Conservation (phyloP, 148 eudicot genomes). For the Vaccinium myrtillus region DNA sequence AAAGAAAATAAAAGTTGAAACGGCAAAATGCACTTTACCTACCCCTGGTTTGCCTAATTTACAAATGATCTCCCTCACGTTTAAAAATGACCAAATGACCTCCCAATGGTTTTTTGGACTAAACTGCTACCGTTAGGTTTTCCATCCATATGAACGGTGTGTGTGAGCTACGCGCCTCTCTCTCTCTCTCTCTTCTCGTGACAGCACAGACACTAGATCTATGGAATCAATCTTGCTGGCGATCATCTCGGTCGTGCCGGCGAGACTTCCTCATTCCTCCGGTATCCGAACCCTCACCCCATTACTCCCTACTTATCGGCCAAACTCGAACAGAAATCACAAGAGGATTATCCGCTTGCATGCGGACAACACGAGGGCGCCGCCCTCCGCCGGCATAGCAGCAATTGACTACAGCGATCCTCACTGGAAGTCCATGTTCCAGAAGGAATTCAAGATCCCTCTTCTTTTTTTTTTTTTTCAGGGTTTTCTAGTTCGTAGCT, state of each 20-base stretch:
- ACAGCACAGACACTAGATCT: not conserved
- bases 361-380: conserved; percentile 12
- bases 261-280: conserved; percentile 6
- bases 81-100: too few relatives aligned
- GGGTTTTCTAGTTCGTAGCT: too few relatives aligned
- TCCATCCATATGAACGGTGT: too few relatives aligned
- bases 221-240: conserved; percentile 58
- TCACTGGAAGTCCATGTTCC: conserved; percentile 67
- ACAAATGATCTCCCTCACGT: too few relatives aligned
- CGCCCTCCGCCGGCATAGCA: not conserved
- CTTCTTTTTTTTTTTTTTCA: too few relatives aligned
- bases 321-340: conserved; percentile 8
- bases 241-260: conserved; percentile 33
- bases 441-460: conserved; percentile 51
- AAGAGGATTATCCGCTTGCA: conserved; percentile 2
- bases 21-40: too few relatives aligned
- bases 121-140: too few relatives aligned
- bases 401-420: conserved; percentile 69
- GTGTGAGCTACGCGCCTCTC: too few relatives aligned
- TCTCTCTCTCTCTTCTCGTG: too few relatives aligned
- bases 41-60: too few relatives aligned
- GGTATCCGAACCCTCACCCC: not conserved
- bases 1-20: not conserved
- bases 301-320: not conserved
- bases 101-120: too few relatives aligned